A percentile compares a stretch with the other conserved stretches of the same genome.
Evolutionary conservation across 1,284 basidiomycete species (phyloP).

Genomic region (Thecaphora thlaspeos): DNA sequence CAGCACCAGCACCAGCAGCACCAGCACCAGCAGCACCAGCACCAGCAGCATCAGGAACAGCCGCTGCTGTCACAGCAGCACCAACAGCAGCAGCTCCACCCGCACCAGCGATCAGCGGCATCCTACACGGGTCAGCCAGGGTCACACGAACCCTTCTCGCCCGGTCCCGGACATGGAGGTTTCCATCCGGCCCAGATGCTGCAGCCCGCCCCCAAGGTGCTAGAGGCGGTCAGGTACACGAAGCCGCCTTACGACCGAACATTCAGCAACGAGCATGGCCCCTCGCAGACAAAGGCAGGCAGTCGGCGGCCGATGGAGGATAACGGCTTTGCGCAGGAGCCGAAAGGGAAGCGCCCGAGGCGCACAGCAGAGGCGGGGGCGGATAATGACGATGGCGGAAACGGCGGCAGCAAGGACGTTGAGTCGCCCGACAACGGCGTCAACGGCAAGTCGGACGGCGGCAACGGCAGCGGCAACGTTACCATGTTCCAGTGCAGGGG

Average conservation of each 20-base stretch:
- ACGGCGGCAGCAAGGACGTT: background rate
- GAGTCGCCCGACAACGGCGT: conserved; percentile 8
- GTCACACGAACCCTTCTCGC: too few species aligned
- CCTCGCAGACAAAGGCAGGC: background rate
- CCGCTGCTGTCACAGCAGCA: background rate
- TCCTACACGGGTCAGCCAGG: background rate
- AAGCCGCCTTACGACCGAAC: background rate
- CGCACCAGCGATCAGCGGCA: background rate
- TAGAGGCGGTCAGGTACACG: background rate
- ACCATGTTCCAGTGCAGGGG: conserved; percentile 94
- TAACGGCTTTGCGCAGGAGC: background rate
- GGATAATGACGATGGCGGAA: background rate
- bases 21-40: background rate
- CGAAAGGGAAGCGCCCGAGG: background rate
- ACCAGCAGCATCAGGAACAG: background rate
- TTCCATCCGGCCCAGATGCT: background rate
- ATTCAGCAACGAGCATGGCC: background rate
- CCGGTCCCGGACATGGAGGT: too few species aligned
- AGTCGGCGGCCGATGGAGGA: background rate
- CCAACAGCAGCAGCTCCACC: too few species aligned
- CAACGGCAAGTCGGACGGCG: conserved; percentile 17
- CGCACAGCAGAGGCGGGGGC: background rate
- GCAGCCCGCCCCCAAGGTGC: background rate
- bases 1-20: background rate
- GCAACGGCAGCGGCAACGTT: conserved; percentile 60